Conservation (phyloP, 192 early-diverging fungal species). For the Spizellomyces sp. region DNA sequence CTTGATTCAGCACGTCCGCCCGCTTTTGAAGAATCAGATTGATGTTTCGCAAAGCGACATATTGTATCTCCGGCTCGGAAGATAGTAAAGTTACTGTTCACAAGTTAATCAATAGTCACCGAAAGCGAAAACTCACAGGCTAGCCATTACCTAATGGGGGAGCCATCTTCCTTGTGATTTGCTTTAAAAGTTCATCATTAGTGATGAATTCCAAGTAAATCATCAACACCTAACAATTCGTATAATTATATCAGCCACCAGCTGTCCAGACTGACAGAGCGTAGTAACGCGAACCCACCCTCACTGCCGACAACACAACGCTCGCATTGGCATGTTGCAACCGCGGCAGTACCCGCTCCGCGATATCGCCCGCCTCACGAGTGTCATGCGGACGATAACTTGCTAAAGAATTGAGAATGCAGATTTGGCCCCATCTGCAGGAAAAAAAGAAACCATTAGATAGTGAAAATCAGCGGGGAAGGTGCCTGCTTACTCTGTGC, state of each 20-base stretch:
- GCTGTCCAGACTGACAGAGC: background rate
- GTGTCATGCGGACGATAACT: constrained; percentile 74
- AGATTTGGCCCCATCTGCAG: constrained; percentile 90
- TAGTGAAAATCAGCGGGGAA: background rate
- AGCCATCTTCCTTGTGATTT: constrained; percentile 86
- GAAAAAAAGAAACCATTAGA: background rate
- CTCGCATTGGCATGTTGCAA: constrained; percentile 96
- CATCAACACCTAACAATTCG: constrained; percentile 64
- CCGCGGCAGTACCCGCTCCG: constrained; percentile 88
- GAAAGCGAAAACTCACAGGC: background rate
- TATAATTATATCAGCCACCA: background rate
- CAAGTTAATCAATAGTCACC: background rate
- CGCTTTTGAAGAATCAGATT: constrained; percentile 91
- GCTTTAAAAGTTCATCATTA: constrained; percentile 71
- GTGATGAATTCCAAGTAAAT: constrained; percentile 71
- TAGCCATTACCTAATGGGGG: constrained; percentile 79
- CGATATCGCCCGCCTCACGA: constrained; percentile 85
- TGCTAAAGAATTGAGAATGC: constrained; percentile 74
- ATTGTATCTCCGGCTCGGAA: constrained; percentile 91
- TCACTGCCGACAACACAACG: constrained; percentile 90
- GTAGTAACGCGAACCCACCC: constrained; percentile 28
- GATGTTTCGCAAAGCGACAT: constrained; percentile 95
- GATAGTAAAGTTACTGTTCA: constrained; percentile 79
- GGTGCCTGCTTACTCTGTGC: constrained; percentile 71
- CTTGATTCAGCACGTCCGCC: constrained; percentile 82